phyloP scores from a whole-genome alignment of 345 rosid species.

The Kernera saxatilis region DNA sequence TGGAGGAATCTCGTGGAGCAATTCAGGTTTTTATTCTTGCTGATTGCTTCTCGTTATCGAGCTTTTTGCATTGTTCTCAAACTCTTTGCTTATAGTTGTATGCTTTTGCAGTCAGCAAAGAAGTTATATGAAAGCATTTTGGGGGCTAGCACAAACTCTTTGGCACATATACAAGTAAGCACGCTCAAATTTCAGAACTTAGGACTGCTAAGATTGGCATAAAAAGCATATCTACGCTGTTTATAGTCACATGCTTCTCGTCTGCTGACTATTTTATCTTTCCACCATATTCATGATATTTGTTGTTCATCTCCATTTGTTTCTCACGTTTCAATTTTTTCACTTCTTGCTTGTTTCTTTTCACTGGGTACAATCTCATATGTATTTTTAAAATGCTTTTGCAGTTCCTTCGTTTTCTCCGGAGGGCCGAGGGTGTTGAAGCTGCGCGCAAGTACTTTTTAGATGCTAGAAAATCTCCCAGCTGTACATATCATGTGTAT shows the following conservation, averaged over 20 bases:
- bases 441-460: slow-evolving; percentile 93
- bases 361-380: slow-evolving; percentile 1
- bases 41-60: slow-evolving; percentile 1
- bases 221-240: not conserved
- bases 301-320: not conserved
- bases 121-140: slow-evolving; percentile 71
- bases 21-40: slow-evolving; percentile 42
- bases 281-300: not conserved
- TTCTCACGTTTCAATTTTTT: not conserved
- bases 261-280: not conserved
- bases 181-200: not conserved
- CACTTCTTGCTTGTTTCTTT: not conserved
- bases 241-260: not conserved
- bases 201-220: slow-evolving; percentile 2
- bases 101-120: slow-evolving; percentile 71
- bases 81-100: slow-evolving; percentile 18
- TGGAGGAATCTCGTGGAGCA: slow-evolving; percentile 94
- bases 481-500: slow-evolving; percentile 82
- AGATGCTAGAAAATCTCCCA: slow-evolving; percentile 80
- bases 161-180: slow-evolving; percentile 85
- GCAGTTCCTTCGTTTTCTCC: slow-evolving; percentile 83
- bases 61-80: not conserved
- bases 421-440: slow-evolving; percentile 92
- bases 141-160: slow-evolving; percentile 59
- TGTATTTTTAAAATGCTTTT: slow-evolving; percentile 19